These are phyloP conservation scores for Penicillium desertorum DNA, from an alignment of 495 filamentous ascomycete species.

Conservation along the genomic window DNA sequence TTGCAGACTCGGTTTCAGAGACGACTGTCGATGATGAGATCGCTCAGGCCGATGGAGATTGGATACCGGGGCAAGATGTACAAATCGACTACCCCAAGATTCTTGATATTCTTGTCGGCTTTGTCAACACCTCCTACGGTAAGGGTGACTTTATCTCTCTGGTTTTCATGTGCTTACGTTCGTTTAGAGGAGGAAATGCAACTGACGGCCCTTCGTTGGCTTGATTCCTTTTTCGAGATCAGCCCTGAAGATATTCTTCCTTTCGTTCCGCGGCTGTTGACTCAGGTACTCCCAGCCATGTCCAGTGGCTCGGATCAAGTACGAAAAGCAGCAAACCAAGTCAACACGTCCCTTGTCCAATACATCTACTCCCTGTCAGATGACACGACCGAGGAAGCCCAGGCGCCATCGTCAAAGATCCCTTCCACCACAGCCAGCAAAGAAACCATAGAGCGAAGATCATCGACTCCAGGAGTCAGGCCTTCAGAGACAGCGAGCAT, in stretches of 20 bases:
- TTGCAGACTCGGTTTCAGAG: constrained; percentile 60
- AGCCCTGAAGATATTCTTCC: constrained; percentile 96
- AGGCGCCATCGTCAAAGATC: constrained; percentile 34
- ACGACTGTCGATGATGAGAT: constrained; percentile 61
- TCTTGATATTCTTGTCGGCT: constrained; percentile 86
- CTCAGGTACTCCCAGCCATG: constrained; percentile 91
- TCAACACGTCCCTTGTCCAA: constrained; percentile 86
- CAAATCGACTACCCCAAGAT: constrained; percentile 91
- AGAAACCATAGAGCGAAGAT: constrained; percentile 52
- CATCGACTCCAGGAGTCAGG: constrained; percentile 50
- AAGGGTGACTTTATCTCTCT: constrained; percentile 11
- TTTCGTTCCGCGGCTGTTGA: constrained; percentile 87
- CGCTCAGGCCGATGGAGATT: constrained; percentile 76
- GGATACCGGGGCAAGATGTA: constrained; percentile 96
- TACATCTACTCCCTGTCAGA: constrained; percentile 90
- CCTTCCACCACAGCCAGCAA: constrained; percentile 48
- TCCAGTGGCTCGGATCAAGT: constrained; percentile 87
- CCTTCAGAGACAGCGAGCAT: constrained; percentile 37
- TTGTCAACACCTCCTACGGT: constrained; percentile 82
- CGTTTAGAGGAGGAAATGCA: constrained; percentile 78
- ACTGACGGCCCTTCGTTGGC: constrained; percentile 89
- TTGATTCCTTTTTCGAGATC: constrained; percentile 94
- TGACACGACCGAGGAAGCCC: constrained; percentile 54
- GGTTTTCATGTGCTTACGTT: constrained; percentile 11
- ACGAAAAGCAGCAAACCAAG: constrained; percentile 79